phyloP scores from a whole-genome alignment of 2,329 filamentous ascomycete species.

The Microsporum canis region DNA sequence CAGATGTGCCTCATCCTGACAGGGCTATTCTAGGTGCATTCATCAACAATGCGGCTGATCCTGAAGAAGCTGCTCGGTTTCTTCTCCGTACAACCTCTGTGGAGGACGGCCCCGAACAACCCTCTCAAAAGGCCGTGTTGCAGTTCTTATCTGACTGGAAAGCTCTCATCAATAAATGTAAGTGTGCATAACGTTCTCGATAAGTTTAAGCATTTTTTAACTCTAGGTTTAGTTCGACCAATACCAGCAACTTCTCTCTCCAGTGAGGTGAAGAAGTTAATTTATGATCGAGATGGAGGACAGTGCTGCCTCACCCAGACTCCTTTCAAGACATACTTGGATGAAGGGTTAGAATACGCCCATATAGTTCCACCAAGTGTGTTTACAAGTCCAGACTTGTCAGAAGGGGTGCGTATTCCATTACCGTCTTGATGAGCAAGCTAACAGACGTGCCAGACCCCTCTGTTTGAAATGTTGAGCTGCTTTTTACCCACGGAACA shows the following conservation, averaged over 20 bases:
- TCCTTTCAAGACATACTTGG: constrained; percentile 5
- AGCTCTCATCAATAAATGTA: constrained; percentile 13
- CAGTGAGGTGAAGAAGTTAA: constrained; percentile 7
- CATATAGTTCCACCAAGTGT: constrained; percentile 8
- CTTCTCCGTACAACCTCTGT: constrained; percentile 8
- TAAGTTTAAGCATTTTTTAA: neutral
- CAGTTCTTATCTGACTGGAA: constrained; percentile 13
- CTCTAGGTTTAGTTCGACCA: constrained; percentile 12
- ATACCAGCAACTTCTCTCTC: constrained; percentile 4
- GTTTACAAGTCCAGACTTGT: constrained; percentile 7
- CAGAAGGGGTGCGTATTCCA: constrained; percentile 9
- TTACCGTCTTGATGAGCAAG: neutral
- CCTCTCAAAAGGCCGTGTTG: neutral
- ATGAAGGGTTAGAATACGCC: neutral
- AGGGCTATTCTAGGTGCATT: constrained; percentile 14
- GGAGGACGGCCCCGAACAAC: neutral
- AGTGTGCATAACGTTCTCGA: neutral
- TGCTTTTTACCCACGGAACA: constrained; percentile 6
- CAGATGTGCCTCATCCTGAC: constrained; percentile 14
- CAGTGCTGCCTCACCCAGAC: constrained; percentile 10
- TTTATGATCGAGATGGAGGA: constrained; percentile 15
- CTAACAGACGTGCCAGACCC: constrained; percentile 6
- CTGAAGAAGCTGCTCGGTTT: constrained; percentile 12
- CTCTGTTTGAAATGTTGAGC: constrained; percentile 5
- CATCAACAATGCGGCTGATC: constrained; percentile 12